Evolutionary conservation across 1,139 yeast genomes (phyloP).

Genomic region (Diutina ranongensis): DNA sequence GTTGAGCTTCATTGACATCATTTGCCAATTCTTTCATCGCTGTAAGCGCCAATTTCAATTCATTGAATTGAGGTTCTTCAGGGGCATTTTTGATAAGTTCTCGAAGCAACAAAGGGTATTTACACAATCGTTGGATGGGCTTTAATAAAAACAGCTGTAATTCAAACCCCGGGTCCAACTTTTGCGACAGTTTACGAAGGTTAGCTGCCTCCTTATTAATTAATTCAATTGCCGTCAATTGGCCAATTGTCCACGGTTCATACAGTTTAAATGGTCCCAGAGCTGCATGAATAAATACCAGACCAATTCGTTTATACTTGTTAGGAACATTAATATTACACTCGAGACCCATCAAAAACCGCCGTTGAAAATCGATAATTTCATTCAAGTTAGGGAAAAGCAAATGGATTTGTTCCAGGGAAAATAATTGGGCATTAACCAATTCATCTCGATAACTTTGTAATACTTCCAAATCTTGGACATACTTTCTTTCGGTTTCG

Average conservation of each 20-base stretch:
- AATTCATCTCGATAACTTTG: constrained; percentile 60
- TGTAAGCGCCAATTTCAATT: constrained; percentile 56
- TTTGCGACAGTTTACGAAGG: constrained; percentile 41
- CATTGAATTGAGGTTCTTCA: constrained; percentile 40
- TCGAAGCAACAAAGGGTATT: constrained; percentile 74
- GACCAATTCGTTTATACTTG: constrained; percentile 76
- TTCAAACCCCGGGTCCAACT: constrained; percentile 82
- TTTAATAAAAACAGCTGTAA: constrained; percentile 81
- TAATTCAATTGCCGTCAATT: constrained; percentile 74
- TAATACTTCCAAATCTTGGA: constrained; percentile 75
- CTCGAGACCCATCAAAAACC: constrained; percentile 80
- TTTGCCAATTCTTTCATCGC: constrained; percentile 61
- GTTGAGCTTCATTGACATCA: constrained; percentile 86
- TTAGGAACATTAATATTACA: constrained; percentile 72
- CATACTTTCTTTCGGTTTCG: constrained; percentile 85
- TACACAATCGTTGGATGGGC: constrained; percentile 91
- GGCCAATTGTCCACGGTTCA: constrained; percentile 85
- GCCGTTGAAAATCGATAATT: constrained; percentile 83
- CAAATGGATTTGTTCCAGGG: constrained; percentile 70
- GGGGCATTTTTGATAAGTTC: constrained; percentile 60
- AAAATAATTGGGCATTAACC: constrained; percentile 49
- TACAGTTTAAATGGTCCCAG: constrained; percentile 72
- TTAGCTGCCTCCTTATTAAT: constrained; percentile 54
- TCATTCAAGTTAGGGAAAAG: constrained; percentile 81
- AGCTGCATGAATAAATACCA: constrained; percentile 72